Evolutionary conservation across 2,329 filamentous ascomycete genomes (phyloP).

Genomic region (Beauveria bassiana): DNA sequence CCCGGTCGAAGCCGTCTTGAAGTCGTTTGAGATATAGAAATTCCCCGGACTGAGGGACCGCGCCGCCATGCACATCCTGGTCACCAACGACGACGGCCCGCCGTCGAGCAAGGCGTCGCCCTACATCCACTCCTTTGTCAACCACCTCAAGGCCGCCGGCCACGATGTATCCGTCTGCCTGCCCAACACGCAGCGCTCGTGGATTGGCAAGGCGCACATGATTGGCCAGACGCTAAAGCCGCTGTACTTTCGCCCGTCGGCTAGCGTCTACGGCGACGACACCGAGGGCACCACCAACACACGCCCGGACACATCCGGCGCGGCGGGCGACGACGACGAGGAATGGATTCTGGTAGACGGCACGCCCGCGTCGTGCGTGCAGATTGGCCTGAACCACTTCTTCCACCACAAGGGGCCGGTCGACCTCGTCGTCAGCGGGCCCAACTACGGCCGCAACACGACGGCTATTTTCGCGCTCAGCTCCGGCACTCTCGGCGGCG

Average conservation of each 20-base stretch:
- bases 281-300: constrained; percentile 59
- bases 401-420: constrained; percentile 64
- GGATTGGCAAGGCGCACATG: constrained; percentile 98
- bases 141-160: constrained; percentile 62
- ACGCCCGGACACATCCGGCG: constrained; percentile 39
- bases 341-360: constrained; percentile 80
- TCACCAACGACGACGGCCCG: constrained; percentile 76
- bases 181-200: constrained; percentile 85
- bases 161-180: constrained; percentile 89
- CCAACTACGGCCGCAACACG: constrained; percentile 78
- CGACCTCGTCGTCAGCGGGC: constrained; percentile 71
- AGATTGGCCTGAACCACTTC: constrained; percentile 75
- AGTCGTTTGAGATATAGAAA: not conserved
- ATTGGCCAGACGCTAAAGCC: constrained; percentile 83
- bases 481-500: constrained; percentile 69
- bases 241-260: constrained; percentile 66
- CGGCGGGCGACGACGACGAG: constrained; percentile 42
- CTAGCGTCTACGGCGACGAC: constrained; percentile 31
- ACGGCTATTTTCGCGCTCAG: constrained; percentile 73
- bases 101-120: constrained; percentile 71
- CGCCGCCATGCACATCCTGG: constrained; percentile 51
- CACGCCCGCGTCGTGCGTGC: constrained; percentile 72
- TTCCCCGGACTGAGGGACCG: not conserved
- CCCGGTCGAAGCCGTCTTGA: too few species aligned
- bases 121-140: constrained; percentile 68